Conservation (phyloP, 495 filamentous ascomycete species). For the Daldinia caldariorum region DNA sequence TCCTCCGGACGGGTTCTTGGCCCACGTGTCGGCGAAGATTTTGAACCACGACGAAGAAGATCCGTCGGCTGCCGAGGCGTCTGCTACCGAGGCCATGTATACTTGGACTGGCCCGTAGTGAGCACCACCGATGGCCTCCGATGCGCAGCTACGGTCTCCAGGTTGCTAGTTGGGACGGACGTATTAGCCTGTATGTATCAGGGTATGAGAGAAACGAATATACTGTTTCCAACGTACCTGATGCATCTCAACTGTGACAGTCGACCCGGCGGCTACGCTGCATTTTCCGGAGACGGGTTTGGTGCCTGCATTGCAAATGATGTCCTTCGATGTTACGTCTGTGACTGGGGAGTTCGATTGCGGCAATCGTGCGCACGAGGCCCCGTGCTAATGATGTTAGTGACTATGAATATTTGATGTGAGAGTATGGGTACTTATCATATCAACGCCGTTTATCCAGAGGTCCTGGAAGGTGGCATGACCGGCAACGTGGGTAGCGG, state of each 20-base stretch:
- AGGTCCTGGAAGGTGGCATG: slow-evolving; percentile 64
- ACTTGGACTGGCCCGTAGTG: slow-evolving; percentile 61
- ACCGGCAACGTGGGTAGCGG: slow-evolving; percentile 50
- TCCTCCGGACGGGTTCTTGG: slow-evolving; percentile 46
- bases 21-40: slow-evolving; percentile 61
- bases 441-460: slow-evolving; percentile 61
- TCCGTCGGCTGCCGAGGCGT: slow-evolving; percentile 59
- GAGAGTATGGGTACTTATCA: slow-evolving; percentile 51
- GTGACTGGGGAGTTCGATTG: slow-evolving; percentile 60
- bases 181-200: not conserved
- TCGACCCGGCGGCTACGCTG: slow-evolving; percentile 57
- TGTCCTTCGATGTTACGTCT: slow-evolving; percentile 50
- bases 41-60: slow-evolving; percentile 60
- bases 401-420: not conserved
- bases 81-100: slow-evolving; percentile 63
- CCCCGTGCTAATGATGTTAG: slow-evolving; percentile 45
- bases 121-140: slow-evolving; percentile 61
- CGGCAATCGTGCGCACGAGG: slow-evolving; percentile 53
- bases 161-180: slow-evolving; percentile 46
- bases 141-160: slow-evolving; percentile 53
- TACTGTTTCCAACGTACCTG: slow-evolving; percentile 49
- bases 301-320: slow-evolving; percentile 56
- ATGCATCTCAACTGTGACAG: slow-evolving; percentile 64
- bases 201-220: not conserved
- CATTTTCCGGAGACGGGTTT: slow-evolving; percentile 53